Base-by-base conservation (phyloP, 2,329 filamentous ascomycete species). In the Diaporthe nobilis region DNA sequence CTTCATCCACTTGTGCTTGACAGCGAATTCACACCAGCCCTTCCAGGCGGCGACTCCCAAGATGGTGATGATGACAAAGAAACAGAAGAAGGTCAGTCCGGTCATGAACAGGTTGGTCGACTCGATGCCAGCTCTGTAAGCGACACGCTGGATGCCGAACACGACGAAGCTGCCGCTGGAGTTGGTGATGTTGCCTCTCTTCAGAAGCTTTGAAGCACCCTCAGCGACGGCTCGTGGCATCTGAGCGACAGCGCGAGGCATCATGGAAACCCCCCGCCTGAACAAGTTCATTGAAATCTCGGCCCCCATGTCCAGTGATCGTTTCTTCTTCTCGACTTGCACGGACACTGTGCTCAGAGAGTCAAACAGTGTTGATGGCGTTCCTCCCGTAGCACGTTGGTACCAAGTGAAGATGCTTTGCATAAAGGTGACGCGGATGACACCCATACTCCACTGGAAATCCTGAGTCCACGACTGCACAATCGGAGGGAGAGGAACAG, bases 381-480 rank as follows among this genome's bases (percentile, higher is more conserved):
- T 95, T 78, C 96, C 96, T 72, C 96, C 96, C 3, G 96, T 98
- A 4, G 96, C 91, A 77, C 96, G 94, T 86, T 98, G 96, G 83
- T 98, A 98, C 96, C 96, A 98, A 49, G 95, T 98, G 77, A 95
- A 94, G 81, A 98, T 94, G 65, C 88, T 88, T 86, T 98, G 95
- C 86, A 98, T 90, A 84, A 98, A 98, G n/a, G 88, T 88, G 57
- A 98, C 89, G 71, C 91, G 91, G 81, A 98, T 98, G 80, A 98
- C 95, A 80, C 96, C 96, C 95, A 98, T 97, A 81, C 94, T 97
- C 96, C 96, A 98, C 83, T 97, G 94, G 86, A 98, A 98, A 85
- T 98, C 96, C 86, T 98, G 96, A 2, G 96, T 98, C 96, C 96
- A 98, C 0, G 96, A 90, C 81, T 94, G 90, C 72, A 98, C 96